A percentile compares a stretch with the other conserved stretches of the same genome.
These are phyloP conservation scores for Dicorynia guianensis DNA, from an alignment of 306 rosid genomes.

Conservation along the genomic window DNA sequence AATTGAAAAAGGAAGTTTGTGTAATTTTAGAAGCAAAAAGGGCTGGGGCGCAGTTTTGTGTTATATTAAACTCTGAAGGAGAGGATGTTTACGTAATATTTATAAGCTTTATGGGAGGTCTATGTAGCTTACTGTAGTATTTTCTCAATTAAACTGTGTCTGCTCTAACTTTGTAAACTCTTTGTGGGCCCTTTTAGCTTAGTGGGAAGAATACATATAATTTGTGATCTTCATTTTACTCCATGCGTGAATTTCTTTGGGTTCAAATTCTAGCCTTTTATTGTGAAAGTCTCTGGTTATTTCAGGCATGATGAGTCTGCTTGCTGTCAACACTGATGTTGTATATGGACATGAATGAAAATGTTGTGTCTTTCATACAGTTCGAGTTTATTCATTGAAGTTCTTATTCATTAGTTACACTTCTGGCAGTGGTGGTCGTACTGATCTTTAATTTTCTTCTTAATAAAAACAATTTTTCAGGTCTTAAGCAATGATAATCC, in stretches of 20 bases:
- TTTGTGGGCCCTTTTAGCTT: background rate
- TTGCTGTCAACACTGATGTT: background rate
- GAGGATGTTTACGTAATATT: background rate
- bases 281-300: background rate
- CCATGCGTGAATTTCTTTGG: background rate
- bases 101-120: background rate
- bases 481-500: conserved; percentile 91
- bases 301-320: background rate
- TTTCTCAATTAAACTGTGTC: background rate
- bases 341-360: background rate
- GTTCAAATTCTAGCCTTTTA: background rate
- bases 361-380: background rate
- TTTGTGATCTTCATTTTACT: conserved; percentile 3
- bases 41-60: background rate
- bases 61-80: too few species aligned
- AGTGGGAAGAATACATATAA: background rate
- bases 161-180: background rate
- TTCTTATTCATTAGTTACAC: background rate
- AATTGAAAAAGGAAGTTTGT: background rate
- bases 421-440: conserved; percentile 27
- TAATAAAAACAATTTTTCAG: conserved; percentile 50
- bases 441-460: conserved; percentile 32
- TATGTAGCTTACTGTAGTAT: background rate
- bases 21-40: background rate
- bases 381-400: too few species aligned